Conservation (phyloP, 768 basidiomycete species). For the Phanerochaete sordida region DNA sequence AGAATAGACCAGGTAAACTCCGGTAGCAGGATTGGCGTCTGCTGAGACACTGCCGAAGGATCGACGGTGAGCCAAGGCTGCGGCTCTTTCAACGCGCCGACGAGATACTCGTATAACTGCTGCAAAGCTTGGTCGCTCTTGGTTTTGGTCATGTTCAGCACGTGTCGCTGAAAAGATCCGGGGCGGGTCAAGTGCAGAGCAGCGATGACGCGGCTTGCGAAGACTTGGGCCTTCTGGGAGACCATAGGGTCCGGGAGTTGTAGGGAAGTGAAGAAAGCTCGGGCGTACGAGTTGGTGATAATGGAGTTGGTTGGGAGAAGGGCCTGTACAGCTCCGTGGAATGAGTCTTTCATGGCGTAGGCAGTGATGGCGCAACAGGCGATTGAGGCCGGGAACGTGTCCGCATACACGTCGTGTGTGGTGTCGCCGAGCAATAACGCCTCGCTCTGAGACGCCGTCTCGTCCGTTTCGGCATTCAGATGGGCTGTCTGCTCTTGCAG, state of each 20-base stretch:
- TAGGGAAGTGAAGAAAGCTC: slow-evolving; percentile 39
- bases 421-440: neutral
- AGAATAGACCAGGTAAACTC: slow-evolving; percentile 63
- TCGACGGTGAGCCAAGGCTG: slow-evolving; percentile 53
- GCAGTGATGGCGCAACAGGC: slow-evolving; percentile 58
- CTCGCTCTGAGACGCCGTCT: neutral
- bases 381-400: slow-evolving; percentile 18
- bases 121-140: slow-evolving; percentile 33
- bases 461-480: neutral
- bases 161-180: slow-evolving; percentile 44
- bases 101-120: slow-evolving; percentile 47
- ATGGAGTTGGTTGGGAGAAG: neutral
- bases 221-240: slow-evolving; percentile 38
- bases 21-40: slow-evolving; percentile 47
- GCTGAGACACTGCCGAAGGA: slow-evolving; percentile 31
- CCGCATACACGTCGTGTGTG: neutral
- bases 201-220: slow-evolving; percentile 43
- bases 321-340: slow-evolving; percentile 27
- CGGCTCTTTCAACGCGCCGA: slow-evolving; percentile 46
- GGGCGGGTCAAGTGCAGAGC: slow-evolving; percentile 53
- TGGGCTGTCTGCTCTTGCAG: slow-evolving; percentile 15
- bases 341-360: slow-evolving; percentile 54
- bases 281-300: slow-evolving; percentile 31
- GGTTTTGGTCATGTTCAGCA: slow-evolving; percentile 41
- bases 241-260: slow-evolving; percentile 32